A percentile compares a stretch with the other conserved stretches of the same genome.
These are phyloP conservation scores for Linaria vulgaris DNA, from an alignment of 257 asterid species.

Conservation along the genomic window DNA sequence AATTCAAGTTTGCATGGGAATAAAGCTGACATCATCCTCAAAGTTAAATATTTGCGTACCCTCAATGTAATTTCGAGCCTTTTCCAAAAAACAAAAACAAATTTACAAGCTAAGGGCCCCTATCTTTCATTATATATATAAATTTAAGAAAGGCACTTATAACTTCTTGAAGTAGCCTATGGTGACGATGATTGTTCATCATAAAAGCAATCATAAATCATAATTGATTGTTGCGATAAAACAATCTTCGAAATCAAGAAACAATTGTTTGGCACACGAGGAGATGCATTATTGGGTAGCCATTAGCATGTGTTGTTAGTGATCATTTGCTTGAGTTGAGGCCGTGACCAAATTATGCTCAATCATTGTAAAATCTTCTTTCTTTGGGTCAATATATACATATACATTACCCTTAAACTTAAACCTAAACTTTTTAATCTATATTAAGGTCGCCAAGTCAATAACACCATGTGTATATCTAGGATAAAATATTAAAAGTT, in stretches of 20 bases:
- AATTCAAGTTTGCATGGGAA: too few species aligned
- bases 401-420: neutral
- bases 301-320: slow-evolving; percentile 29
- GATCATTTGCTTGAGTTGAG: slow-evolving; percentile 32
- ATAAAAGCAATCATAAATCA: slow-evolving; percentile 11
- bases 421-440: slow-evolving; percentile 3
- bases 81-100: too few species aligned
- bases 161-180: neutral
- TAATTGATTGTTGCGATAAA: slow-evolving; percentile 22
- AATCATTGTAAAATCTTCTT: slow-evolving; percentile 34
- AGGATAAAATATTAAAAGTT: slow-evolving; percentile 10
- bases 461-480: slow-evolving; percentile 27
- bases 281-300: slow-evolving; percentile 33
- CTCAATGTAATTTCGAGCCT: too few species aligned
- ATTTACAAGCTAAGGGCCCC: neutral
- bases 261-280: slow-evolving; percentile 32
- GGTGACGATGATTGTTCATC: neutral
- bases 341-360: slow-evolving; percentile 44
- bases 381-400: slow-evolving; percentile 17
- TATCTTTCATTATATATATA: neutral
- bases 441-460: slow-evolving; percentile 7
- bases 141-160: neutral
- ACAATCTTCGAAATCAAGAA: slow-evolving; percentile 36
- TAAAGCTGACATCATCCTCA: too few species aligned
- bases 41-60: too few species aligned